Base-by-base conservation (phyloP, 768 basidiomycete species). In the Mycena polygramma region DNA sequence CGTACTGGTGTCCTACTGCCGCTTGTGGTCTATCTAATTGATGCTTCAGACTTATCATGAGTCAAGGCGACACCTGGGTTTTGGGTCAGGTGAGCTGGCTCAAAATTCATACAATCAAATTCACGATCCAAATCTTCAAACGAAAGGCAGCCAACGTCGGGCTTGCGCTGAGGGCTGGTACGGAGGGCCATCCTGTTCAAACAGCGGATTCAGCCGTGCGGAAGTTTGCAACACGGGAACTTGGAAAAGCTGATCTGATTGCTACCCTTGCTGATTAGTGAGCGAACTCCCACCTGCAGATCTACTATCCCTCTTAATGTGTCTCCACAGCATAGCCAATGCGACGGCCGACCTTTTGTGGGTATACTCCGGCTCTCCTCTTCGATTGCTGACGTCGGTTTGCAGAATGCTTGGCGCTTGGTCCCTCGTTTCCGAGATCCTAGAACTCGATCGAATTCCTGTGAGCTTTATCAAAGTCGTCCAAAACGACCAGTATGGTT, bases 1-100 rank as follows among this genome's bases (percentile, higher is more conserved):
- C 95, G 19, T 73, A 58, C 20, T 24, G 7, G 14, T 30, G 11
- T 52, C 46, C n/a, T 30, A 13, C 49, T 4, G 20, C 30, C 2
- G 35, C 20, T 26, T 13, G 13, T 10, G 49, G 26, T 20, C 30
- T 9, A 22, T 35, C 51, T 53, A 45, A 70, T 49, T 36, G n/a
- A 26, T 17, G 54, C 19, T 6, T 14, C 43, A 73, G 72, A 22
- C 83, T 98, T 43, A 90, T 99, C 74, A 98, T 98, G 97, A 95
- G 94, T 65, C 96, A 98, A 84, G 97, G 97, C 19, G 94, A 97
- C 74, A 87, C 89, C 70, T 98, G 95, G 94, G 88, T 99, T n/a
- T 83, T 84, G 67, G 86, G 89, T 3, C 89, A 95, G 30, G 30
- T 30, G 30, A 30, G 30, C 30, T 30, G 6, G 30, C 30, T 30